These are phyloP conservation scores for Phytophthora multivora DNA, from an alignment of 352 stramenopile species.

Conservation along the genomic window DNA sequence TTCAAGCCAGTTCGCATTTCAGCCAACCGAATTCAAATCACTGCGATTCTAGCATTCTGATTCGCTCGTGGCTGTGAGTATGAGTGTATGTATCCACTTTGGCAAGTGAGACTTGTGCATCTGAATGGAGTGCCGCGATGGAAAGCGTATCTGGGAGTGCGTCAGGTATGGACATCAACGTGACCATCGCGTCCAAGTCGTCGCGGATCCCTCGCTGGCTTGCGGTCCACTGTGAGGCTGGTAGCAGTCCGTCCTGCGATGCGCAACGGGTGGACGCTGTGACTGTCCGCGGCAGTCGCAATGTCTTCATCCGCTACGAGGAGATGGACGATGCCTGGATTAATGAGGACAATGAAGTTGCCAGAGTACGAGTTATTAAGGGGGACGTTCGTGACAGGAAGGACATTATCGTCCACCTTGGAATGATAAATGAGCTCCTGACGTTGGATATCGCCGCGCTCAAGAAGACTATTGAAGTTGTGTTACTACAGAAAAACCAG, in stretches of 20 bases:
- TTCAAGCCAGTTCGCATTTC: slow-evolving; percentile 20
- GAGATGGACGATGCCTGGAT: neutral
- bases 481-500: slow-evolving; percentile 21
- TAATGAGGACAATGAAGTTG: neutral
- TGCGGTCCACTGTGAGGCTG: slow-evolving; percentile 18
- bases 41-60: neutral
- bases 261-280: slow-evolving; percentile 23
- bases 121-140: slow-evolving; percentile 18
- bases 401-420: slow-evolving; percentile 13
- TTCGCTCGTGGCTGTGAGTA: neutral
- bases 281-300: slow-evolving; percentile 9
- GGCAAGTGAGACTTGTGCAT: neutral
- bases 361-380: slow-evolving; percentile 22
- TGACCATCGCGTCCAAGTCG: slow-evolving; percentile 18
- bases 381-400: slow-evolving; percentile 22
- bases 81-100: slow-evolving; percentile 11
- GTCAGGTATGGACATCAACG: slow-evolving; percentile 5
- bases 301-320: slow-evolving; percentile 31
- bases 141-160: slow-evolving; percentile 7
- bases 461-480: slow-evolving; percentile 24
- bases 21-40: neutral
- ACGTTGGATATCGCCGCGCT: slow-evolving; percentile 21
- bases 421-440: slow-evolving; percentile 17
- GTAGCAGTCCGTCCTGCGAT: slow-evolving; percentile 25
- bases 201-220: slow-evolving; percentile 12